A percentile compares a stretch with the other conserved stretches of the same genome.
These are phyloP conservation scores for Bidens hawaiensis DNA, from an alignment of 140 eudicot genomes.

Conservation along the genomic window DNA sequence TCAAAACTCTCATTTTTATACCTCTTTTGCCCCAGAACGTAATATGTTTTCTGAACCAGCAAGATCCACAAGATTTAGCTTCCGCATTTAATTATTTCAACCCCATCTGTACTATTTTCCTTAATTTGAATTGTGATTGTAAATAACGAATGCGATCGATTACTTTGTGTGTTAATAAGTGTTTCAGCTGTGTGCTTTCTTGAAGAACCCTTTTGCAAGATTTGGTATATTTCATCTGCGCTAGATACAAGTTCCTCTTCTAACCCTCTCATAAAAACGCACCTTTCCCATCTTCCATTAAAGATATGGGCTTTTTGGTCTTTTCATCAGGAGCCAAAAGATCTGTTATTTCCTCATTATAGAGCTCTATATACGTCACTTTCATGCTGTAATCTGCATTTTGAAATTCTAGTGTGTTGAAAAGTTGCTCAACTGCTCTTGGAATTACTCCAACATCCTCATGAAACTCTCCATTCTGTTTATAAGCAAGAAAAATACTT, in stretches of 20 bases:
- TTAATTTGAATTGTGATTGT: conserved; percentile 55
- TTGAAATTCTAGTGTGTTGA: neutral
- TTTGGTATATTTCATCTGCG: conserved; percentile 54
- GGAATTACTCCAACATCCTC: neutral
- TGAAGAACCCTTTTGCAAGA: conserved; percentile 47
- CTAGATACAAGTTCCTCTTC: conserved; percentile 59
- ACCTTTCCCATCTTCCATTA: conserved; percentile 66
- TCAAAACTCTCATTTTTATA: conserved; percentile 18
- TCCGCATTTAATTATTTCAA: conserved; percentile 52
- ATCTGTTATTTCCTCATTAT: conserved; percentile 62
- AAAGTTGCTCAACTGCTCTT: neutral
- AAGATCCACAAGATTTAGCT: conserved; percentile 58
- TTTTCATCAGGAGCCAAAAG: conserved; percentile 48
- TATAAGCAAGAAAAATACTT: neutral
- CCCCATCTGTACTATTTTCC: conserved; percentile 49
- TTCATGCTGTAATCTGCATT: neutral
- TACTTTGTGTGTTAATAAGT: conserved; percentile 45
- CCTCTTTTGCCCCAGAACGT: conserved; percentile 72
- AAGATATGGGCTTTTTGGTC: conserved; percentile 37
- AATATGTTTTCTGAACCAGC: conserved; percentile 66
- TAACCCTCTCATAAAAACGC: conserved; percentile 54
- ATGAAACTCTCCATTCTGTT: neutral
- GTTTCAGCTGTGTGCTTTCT: conserved; percentile 60
- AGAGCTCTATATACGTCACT: neutral
- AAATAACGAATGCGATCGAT: conserved; percentile 56